Evolutionary conservation across 2,329 filamentous ascomycete species (phyloP).

Genomic region (Fusarium anthophilum): DNA sequence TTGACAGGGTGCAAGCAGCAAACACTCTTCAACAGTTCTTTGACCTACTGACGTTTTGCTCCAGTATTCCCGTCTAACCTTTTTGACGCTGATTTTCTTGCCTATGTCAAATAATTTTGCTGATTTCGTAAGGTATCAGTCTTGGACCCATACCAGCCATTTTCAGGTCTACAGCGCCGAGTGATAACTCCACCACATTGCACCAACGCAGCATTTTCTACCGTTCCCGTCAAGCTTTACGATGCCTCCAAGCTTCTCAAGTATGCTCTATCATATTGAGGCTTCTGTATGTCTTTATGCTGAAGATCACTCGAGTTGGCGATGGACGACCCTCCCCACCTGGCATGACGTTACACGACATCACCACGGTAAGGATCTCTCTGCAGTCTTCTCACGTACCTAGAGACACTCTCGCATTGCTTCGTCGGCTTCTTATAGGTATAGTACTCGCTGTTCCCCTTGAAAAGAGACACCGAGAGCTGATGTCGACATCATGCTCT

Average conservation of each 20-base stretch:
- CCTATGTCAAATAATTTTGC: neutral
- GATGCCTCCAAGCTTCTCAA: neutral
- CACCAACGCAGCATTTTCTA: neutral
- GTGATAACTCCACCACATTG: neutral
- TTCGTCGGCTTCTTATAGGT: too few species aligned
- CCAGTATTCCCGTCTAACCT: neutral
- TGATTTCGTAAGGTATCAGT: neutral
- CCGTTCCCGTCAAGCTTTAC: neutral
- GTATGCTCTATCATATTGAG: neutral
- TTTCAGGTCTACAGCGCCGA: neutral
- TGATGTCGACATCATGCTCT: neutral
- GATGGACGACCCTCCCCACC: neutral
- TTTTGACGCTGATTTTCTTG: neutral
- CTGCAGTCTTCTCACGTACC: neutral
- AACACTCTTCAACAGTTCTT: constrained; percentile 7
- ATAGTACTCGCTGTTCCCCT: neutral
- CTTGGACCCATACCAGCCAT: neutral
- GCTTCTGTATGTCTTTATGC: neutral
- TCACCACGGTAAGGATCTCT: neutral
- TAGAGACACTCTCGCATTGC: neutral
- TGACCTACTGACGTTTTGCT: neutral
- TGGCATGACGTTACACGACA: neutral
- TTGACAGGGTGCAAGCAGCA: neutral
- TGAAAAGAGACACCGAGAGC: neutral
- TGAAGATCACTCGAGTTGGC: neutral